Conservation (phyloP, 140 eudicot genomes). For the Senecio squalidus region DNA sequence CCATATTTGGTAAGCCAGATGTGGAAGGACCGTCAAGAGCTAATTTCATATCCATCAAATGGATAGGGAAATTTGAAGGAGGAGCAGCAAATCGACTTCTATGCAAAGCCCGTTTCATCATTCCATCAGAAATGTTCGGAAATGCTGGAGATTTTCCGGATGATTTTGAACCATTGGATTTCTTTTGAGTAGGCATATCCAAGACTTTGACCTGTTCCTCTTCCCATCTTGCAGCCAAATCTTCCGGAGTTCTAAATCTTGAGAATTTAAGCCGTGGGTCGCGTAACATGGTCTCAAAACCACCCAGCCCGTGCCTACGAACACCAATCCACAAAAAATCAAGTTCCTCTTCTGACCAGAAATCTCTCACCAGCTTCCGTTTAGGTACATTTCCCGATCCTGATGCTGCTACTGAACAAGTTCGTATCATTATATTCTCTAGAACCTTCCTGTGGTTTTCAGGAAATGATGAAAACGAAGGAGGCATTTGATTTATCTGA, state of each 20-base stretch:
- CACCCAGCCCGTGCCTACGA: conserved; percentile 83
- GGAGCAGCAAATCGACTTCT: conserved; percentile 43
- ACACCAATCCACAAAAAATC: conserved; percentile 94
- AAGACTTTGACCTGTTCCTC: conserved; percentile 76
- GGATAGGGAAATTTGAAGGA: conserved; percentile 52
- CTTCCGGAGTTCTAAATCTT: conserved; percentile 58
- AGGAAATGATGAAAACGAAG: conserved; percentile 53
- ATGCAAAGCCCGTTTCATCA: conserved; percentile 72
- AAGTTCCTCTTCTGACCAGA: conserved; percentile 95
- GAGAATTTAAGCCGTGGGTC: conserved; percentile 75
- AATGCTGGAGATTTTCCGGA: conserved; percentile 36
- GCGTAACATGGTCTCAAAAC: conserved; percentile 77
- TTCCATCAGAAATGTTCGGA: conserved; percentile 65
- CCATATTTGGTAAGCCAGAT: conserved; percentile 18
- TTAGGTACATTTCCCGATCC: conserved; percentile 44
- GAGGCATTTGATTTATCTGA: conserved; percentile 55
- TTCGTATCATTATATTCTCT: conserved; percentile 75
- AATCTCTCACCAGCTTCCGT: conserved; percentile 50
- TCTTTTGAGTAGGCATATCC: conserved; percentile 43
- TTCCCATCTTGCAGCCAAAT: conserved; percentile 76
- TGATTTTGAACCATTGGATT: conserved; percentile 31
- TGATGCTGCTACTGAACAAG: conserved; percentile 58
- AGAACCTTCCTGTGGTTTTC: conserved; percentile 90
- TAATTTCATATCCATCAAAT: conserved; percentile 77
- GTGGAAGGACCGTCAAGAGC: conserved; percentile 53